A percentile compares a stretch with the other conserved stretches of the same genome.
phyloP scores from a whole-genome alignment of 2,329 filamentous ascomycete species.

The Didymella keratinophila region DNA sequence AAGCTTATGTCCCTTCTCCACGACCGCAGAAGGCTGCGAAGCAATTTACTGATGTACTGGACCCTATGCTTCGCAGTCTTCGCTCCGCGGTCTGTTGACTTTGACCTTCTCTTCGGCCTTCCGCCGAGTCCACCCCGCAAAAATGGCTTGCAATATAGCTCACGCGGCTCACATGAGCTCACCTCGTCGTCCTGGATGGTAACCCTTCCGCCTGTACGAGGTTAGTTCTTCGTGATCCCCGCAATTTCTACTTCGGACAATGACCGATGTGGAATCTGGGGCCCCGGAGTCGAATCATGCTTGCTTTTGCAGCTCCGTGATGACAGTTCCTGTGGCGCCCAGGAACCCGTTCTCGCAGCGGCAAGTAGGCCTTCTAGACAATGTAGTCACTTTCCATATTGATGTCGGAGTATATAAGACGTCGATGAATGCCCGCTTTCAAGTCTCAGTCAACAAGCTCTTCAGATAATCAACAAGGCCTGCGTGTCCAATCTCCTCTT shows the following conservation, averaged over 20 bases:
- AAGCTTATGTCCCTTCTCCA: constrained; percentile 8
- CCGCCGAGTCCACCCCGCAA: constrained; percentile 12
- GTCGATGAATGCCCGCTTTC: not conserved
- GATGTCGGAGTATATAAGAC: not conserved
- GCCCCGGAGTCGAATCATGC: constrained; percentile 8
- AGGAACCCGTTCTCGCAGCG: not conserved
- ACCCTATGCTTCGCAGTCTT: constrained; percentile 1
- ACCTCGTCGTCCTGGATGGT: not conserved
- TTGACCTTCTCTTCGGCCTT: constrained; percentile 7
- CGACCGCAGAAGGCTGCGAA: not conserved
- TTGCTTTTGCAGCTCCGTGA: not conserved
- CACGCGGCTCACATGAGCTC: not conserved
- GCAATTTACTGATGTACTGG: constrained; percentile 2
- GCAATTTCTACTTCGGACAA: constrained; percentile 3
- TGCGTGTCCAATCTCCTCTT: not conserved
- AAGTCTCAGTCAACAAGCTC: not conserved
- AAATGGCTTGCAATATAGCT: not conserved
- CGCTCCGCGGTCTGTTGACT: not conserved
- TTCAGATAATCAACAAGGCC: not conserved
- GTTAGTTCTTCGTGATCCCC: not conserved
- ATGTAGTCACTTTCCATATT: not conserved
- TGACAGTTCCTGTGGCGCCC: not conserved
- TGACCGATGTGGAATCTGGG: constrained; percentile 8
- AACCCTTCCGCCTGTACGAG: constrained; percentile 2
- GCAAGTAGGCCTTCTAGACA: not conserved